Base-by-base conservation (phyloP, 257 asterid species). In the Solanum acaule region DNA sequence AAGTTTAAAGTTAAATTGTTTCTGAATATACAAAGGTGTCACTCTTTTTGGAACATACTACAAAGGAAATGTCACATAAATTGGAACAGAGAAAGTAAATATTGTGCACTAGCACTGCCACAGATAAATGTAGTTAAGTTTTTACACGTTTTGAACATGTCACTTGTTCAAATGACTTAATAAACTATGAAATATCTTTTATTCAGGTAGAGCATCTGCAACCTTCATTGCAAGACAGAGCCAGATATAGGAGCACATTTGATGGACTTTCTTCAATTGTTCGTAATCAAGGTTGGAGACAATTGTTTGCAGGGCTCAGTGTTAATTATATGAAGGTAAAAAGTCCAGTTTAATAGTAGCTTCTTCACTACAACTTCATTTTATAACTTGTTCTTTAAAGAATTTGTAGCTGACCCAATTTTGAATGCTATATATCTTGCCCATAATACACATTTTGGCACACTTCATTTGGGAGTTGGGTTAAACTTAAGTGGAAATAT, bases 311-410 rank as follows among this genome's bases (percentile, higher is more conserved):
- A 29, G 99, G 99, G 85, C 94, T 97, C 84, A 96, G 99, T 93
- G 95, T 97, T 90, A 97, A 96, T 68, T 97, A 96, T 89, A 96
- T 97, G 88, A 97, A 97, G 99, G 98, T 97, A 91, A 68, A 22
- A 8, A 1, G 29, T 77, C 40, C 8, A 4, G 13, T 46, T 22
- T n/a, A 8, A 22, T 38, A 73, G 70, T 82, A 82, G 70, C 20
- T 82, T 18, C 22, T 20, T 18, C 20, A 3, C 70, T 49, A 49
- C 37, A 16, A 29, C 44, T 29, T 13, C 70, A 82, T 16, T 82
- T 8, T 31, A 49, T 82, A 29, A 82, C 86, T 49, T 29, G 20
- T 29, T 82, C 44, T 82, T 82, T 29, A 29, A 79, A 82, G 44
- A 82, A 29, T 49, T 49, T 82, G 29, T 49, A 82, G 20, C 6